Conservation (phyloP, 1,284 basidiomycete species). For the Ustilago tritici region DNA sequence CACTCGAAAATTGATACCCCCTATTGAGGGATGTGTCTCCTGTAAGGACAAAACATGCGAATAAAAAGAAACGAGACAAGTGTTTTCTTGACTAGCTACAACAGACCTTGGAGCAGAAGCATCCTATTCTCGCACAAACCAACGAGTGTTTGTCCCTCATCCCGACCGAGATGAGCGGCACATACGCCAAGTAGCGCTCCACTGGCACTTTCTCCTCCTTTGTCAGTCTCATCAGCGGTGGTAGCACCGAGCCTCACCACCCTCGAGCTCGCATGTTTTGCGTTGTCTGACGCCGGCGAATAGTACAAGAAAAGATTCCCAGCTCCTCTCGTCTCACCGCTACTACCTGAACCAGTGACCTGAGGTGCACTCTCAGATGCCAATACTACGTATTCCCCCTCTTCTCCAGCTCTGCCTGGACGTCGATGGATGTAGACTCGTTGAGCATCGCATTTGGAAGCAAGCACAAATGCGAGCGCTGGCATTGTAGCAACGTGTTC, state of each 20-base stretch:
- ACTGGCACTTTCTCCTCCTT: conserved; percentile 4
- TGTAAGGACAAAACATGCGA: no score
- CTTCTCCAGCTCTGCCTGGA: background rate
- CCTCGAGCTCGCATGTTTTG: conserved; percentile 34
- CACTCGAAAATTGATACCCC: no score
- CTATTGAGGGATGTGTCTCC: no score
- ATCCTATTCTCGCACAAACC: conserved; percentile 48
- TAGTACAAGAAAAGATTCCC: conserved; percentile 64
- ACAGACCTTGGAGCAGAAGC: conserved; percentile 35
- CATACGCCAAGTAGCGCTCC: conserved; percentile 45
- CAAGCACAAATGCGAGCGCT: conserved; percentile 91
- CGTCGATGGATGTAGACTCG: conserved; percentile 50
- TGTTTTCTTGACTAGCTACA: conserved; percentile 2
- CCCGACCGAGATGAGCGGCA: conserved; percentile 9
- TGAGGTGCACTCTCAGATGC: conserved; percentile 54
- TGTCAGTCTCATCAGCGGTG: background rate
- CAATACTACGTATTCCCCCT: conserved; percentile 32
- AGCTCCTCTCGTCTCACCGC: conserved; percentile 18
- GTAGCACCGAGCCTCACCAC: conserved; percentile 43
- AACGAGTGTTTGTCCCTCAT: conserved; percentile 26
- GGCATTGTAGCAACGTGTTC: conserved; percentile 82
- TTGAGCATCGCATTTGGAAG: conserved; percentile 77
- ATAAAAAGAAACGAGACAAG: no score
- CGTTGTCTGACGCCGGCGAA: conserved; percentile 8
- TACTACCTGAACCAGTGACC: conserved; percentile 23